Percentiles rank a stretch among this genome's conserved stretches.
phyloP scores from a whole-genome alignment of 2,329 filamentous ascomycete genomes.

The Knufia fluminis region DNA sequence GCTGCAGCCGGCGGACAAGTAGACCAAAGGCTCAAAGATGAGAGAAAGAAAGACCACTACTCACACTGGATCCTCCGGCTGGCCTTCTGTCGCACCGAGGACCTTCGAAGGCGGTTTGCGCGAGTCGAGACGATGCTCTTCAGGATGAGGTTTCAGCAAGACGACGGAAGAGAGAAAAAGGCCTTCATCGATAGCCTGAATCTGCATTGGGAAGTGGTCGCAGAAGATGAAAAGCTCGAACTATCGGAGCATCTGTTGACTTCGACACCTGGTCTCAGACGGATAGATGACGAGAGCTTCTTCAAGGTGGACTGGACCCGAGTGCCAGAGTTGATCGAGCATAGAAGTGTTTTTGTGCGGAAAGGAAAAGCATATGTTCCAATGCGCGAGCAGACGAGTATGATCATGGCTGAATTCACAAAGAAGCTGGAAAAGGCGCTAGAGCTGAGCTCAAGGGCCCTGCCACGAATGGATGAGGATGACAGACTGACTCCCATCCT shows the following conservation, averaged over 20 bases:
- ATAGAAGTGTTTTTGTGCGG: slow-evolving; percentile 64
- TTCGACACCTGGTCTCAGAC: slow-evolving; percentile 41
- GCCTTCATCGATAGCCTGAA: slow-evolving; percentile 68
- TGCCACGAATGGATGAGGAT: slow-evolving; percentile 91
- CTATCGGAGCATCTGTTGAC: slow-evolving; percentile 54
- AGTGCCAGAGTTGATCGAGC: slow-evolving; percentile 82
- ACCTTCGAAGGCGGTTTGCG: slow-evolving; percentile 75
- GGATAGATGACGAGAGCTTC: slow-evolving; percentile 70
- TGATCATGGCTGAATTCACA: slow-evolving; percentile 83
- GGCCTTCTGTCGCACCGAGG: slow-evolving; percentile 85
- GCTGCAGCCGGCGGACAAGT: slow-evolving; percentile 46
- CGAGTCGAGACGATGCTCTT: slow-evolving; percentile 87
- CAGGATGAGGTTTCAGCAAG: slow-evolving; percentile 67
- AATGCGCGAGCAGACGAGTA: slow-evolving; percentile 71
- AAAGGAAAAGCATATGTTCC: slow-evolving; percentile 87
- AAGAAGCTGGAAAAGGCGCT: slow-evolving; percentile 69
- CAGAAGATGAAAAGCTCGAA: slow-evolving; percentile 67
- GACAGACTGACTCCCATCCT: slow-evolving; percentile 73
- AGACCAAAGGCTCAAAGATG: slow-evolving; percentile 49
- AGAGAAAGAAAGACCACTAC: slow-evolving; percentile 93
- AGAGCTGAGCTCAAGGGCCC: slow-evolving; percentile 81
- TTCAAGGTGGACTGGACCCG: slow-evolving; percentile 96
- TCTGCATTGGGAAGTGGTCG: slow-evolving; percentile 75
- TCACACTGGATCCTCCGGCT: slow-evolving; percentile 93
- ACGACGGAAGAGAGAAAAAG: slow-evolving; percentile 62